These are phyloP conservation scores for Coniochaeta prunicola DNA, from an alignment of 2,329 filamentous ascomycete species.

Conservation along the genomic window DNA sequence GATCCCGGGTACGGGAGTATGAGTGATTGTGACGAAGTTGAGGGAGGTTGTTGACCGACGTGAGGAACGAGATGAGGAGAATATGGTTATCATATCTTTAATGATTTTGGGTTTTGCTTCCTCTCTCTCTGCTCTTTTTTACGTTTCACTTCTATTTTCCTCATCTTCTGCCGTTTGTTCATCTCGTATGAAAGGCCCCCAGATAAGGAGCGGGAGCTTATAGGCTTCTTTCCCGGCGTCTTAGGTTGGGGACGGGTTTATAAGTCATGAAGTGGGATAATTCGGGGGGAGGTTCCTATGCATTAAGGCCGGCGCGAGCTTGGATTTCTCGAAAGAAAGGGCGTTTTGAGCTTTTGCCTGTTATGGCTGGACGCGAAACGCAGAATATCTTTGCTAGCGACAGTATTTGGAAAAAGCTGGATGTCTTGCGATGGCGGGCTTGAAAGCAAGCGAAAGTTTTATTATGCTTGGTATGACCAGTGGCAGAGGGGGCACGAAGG, in stretches of 20 bases:
- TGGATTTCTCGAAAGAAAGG: background rate
- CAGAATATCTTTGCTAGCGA: background rate
- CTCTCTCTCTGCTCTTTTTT: background rate
- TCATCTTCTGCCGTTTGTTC: too few relatives aligned
- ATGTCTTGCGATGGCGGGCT: too few relatives aligned
- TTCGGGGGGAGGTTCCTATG: background rate
- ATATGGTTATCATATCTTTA: background rate
- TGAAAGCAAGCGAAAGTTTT: background rate
- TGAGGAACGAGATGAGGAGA: background rate
- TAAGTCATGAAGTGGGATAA: background rate
- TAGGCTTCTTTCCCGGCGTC: background rate
- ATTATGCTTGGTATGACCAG: background rate
- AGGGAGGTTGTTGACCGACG: conserved; percentile 10
- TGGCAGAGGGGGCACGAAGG: background rate
- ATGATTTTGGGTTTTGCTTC: background rate
- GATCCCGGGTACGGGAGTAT: conserved; percentile 55
- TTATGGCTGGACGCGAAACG: background rate
- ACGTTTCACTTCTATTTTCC: background rate
- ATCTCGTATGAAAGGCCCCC: background rate
- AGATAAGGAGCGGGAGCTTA: background rate
- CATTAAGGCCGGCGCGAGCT: background rate
- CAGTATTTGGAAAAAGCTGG: background rate
- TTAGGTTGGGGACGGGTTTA: background rate
- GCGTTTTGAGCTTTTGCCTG: background rate
- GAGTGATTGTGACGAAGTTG: conserved; percentile 37